Evolutionary conservation across 108 stramenopile species (phyloP).

Genomic region (Cafeteria roenbergensis): DNA sequence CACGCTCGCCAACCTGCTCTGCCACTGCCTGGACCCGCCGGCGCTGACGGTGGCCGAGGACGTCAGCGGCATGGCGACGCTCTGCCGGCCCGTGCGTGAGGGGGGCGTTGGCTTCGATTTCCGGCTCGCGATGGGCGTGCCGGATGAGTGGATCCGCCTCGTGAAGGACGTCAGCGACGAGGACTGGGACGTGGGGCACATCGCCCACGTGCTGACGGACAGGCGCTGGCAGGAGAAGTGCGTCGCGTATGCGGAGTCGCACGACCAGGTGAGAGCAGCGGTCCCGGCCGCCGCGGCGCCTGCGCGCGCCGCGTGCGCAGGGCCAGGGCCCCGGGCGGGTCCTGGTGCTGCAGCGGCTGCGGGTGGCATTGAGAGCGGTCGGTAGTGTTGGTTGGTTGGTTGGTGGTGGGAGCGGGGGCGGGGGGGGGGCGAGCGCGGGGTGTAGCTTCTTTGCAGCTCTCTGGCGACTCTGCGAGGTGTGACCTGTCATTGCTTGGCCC

Average conservation of each 20-base stretch:
- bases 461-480: no score
- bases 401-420: no score
- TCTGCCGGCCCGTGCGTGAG: conserved; percentile 1
- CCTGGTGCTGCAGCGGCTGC: no score
- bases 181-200: conserved; percentile 8
- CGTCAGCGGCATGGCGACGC: conserved; percentile 6
- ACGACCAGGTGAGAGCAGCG: no score
- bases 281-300: no score
- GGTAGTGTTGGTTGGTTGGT: no score
- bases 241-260: neutral
- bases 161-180: neutral
- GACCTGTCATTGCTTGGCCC: no score
- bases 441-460: no score
- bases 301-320: no score
- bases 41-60: conserved; percentile 2
- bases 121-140: conserved; percentile 3
- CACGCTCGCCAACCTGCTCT: conserved; percentile 7
- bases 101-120: conserved; percentile 5
- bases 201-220: conserved; percentile 1
- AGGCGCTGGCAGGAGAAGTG: neutral
- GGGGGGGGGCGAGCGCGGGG: no score
- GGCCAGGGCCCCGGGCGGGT: no score
- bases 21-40: neutral
- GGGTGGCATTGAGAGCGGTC: no score
- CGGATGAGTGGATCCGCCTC: conserved; percentile 5